Evolutionary conservation across 1,284 basidiomycete species (phyloP), one percentile per base, ranked within the genome.

Genomic region (Malassezia sp.): DNA sequence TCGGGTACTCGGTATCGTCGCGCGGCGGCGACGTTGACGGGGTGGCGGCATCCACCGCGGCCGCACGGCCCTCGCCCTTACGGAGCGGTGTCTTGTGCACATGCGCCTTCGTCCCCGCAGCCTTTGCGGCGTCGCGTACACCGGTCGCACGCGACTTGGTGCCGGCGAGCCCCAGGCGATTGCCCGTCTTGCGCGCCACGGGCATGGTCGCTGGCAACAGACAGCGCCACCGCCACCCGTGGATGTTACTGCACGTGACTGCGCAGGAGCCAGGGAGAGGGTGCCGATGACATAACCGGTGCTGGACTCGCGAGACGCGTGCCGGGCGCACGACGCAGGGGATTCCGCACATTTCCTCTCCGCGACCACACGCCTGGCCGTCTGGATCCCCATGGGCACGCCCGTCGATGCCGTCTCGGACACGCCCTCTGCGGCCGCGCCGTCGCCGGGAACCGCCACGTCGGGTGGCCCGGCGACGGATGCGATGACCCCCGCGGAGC

Each of bases 241-340:
- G 21, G 36, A 45, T 45, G 43, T 45, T 45, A 22, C 15, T 18
- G 35, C 43, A 45, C 43, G 43, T 45, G 43, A 45, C 24, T 10
- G 26, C 18, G 12, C n/a, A 12, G 12, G 22, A 1, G 8, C 20
- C 30, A 18, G 6, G 30, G 27, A n/a, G n/a, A n/a, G n/a, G n/a
- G n/a, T n/a, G n/a, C n/a, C n/a, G n/a, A n/a, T n/a, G n/a, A n/a
- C n/a, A n/a, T n/a, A n/a, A n/a, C n/a, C n/a, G n/a, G n/a, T n/a
- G n/a, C n/a, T n/a, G n/a, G n/a, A n/a, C n/a, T n/a, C n/a, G n/a
- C n/a, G n/a, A n/a, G n/a, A n/a, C n/a, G n/a, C n/a, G n/a, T n/a
- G n/a, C n/a, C n/a, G n/a, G n/a, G n/a, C n/a, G n/a, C n/a, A n/a
- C n/a, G n/a, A n/a, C n/a, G n/a, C n/a, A n/a, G n/a, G n/a, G n/a